Evolutionary conservation across 441 rosid species (phyloP).

Genomic region (Daphne laureola): DNA sequence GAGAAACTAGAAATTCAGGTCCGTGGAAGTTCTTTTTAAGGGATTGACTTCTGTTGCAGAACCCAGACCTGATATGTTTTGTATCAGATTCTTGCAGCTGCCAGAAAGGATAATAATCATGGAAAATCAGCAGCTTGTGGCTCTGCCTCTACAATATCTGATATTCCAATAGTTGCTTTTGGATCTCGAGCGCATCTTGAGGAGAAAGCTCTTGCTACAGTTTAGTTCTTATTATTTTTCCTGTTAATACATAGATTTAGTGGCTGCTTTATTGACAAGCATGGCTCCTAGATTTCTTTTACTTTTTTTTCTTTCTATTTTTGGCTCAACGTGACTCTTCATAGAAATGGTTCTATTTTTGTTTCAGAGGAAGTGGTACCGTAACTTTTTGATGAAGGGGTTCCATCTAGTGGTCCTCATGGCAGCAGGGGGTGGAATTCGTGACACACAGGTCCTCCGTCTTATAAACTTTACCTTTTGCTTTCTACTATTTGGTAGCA

Average conservation of each 20-base stretch:
- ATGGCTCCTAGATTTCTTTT: neutral
- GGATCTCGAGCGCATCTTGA: constrained; percentile 98
- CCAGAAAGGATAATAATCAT: constrained; percentile 35
- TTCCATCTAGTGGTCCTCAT: constrained; percentile 85
- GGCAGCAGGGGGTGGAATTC: constrained; percentile 85
- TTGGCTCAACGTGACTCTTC: too few relatives aligned
- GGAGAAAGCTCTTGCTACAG: constrained; percentile 86
- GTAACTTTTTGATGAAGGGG: constrained; percentile 91
- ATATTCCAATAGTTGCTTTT: constrained; percentile 66
- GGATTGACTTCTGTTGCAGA: constrained; percentile 5
- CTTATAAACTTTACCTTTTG: neutral
- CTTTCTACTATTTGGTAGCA: too few relatives aligned
- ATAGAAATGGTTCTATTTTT: constrained; percentile 14
- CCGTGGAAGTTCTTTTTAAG: constrained; percentile 7
- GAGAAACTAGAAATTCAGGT: constrained; percentile 97
- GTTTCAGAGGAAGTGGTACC: constrained; percentile 91
- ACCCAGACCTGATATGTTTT: constrained; percentile 27
- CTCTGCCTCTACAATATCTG: constrained; percentile 43
- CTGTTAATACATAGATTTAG: neutral
- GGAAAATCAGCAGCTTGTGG: constrained; percentile 37
- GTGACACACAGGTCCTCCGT: constrained; percentile 72
- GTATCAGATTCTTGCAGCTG: constrained; percentile 71
- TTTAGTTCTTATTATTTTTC: constrained; percentile 29
- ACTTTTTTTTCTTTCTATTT: constrained; percentile 11
- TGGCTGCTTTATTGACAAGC: neutral